Evolutionary conservation across 345 rosid species (phyloP).

Genomic region (Arabidopsis arenosa): DNA sequence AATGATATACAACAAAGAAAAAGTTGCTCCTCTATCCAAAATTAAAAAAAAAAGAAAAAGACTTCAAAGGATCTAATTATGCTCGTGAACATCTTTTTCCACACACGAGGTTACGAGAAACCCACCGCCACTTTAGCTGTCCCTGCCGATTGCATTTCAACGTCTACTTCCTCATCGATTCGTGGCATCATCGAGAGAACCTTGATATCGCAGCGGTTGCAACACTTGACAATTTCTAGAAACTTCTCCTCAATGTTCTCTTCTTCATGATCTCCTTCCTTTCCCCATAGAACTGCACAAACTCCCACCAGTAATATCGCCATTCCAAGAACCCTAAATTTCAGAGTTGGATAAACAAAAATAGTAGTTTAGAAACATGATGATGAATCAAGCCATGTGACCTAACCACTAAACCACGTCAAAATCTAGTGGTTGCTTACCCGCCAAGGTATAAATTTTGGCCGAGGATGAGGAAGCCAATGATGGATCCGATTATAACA

Average conservation of each 20-base stretch:
- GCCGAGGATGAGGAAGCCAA: conserved; percentile 80
- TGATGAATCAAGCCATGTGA: not conserved
- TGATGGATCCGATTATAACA: conserved; percentile 86
- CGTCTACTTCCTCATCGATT: conserved; percentile 44
- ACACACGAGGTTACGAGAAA: conserved; percentile 18
- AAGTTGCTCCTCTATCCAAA: conserved; percentile 35
- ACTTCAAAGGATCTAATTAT: conserved; percentile 20
- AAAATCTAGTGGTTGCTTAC: conserved; percentile 47
- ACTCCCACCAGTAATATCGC: conserved; percentile 70
- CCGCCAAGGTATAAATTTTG: conserved; percentile 78
- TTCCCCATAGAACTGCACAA: conserved; percentile 86
- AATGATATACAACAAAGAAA: conserved; percentile 29
- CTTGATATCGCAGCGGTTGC: conserved; percentile 7
- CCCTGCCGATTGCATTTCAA: conserved; percentile 38
- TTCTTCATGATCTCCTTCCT: conserved; percentile 67
- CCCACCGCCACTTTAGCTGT: conserved; percentile 36
- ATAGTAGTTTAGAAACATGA: conserved; percentile 1
- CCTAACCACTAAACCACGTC: conserved; percentile 6
- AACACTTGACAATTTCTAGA: conserved; percentile 33
- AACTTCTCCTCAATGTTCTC: conserved; percentile 34
- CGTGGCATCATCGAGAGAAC: conserved; percentile 33
- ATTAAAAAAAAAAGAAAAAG: not conserved
- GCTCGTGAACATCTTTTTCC: conserved; percentile 21
- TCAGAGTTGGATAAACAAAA: not conserved
- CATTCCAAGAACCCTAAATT: conserved; percentile 67